These are phyloP conservation scores for Botryotinia globosa DNA, from an alignment of 2,329 filamentous ascomycete genomes.

Conservation along the genomic window DNA sequence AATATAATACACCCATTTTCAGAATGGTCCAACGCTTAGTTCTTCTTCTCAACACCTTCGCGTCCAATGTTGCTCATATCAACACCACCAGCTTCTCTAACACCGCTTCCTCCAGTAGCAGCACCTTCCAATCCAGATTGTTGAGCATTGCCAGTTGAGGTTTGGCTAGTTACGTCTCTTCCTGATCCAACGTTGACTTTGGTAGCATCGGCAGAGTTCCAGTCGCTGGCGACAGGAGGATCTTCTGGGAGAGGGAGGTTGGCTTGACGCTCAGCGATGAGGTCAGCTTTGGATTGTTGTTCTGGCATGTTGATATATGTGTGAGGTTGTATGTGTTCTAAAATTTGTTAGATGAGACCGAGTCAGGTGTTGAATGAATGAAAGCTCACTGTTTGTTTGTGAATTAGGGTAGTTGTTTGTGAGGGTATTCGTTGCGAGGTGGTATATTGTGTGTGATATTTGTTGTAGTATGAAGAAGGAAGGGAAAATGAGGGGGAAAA, in stretches of 20 bases:
- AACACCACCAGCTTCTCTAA: conserved; percentile 47
- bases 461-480: conserved; percentile 10
- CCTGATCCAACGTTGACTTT: conserved; percentile 64
- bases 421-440: background rate
- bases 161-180: conserved; percentile 41
- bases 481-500: background rate
- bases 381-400: background rate
- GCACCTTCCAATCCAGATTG: conserved; percentile 56
- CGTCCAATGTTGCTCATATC: conserved; percentile 61
- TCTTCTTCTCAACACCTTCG: conserved; percentile 53
- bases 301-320: conserved; percentile 35
- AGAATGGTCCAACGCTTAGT: background rate
- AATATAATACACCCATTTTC: background rate
- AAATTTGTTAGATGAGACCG: background rate
- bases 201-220: conserved; percentile 66
- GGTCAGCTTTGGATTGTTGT: conserved; percentile 52
- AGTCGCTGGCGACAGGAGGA: conserved; percentile 73
- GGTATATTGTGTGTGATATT: background rate
- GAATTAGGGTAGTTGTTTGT: background rate
- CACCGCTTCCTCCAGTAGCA: conserved; percentile 55
- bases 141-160: conserved; percentile 50
- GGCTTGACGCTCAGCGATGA: conserved; percentile 65
- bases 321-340: background rate
- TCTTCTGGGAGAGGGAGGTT: conserved; percentile 79
- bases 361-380: background rate